Evolutionary conservation across 139 green algal genomes (phyloP), one percentile per base, ranked within the genome.

Genomic region (Chlamydomonas applanata): DNA sequence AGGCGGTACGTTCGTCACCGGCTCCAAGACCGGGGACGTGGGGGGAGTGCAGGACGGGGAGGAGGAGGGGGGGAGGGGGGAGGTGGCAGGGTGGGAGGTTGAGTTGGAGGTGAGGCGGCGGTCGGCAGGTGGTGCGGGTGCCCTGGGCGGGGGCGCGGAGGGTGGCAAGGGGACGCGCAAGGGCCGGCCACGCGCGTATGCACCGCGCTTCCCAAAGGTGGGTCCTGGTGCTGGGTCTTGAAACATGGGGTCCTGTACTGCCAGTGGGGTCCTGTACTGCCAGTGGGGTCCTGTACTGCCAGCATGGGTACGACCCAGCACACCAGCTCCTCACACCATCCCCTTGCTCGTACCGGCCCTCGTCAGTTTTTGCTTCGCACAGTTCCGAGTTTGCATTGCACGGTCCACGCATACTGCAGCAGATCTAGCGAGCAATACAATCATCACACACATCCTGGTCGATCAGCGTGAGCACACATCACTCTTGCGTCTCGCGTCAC

Each of bases 151-250:
- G 7, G 11, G 40, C 40, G 40, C 7, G 7, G 40, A 19, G 40
- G 40, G 11, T 7, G 40, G 7, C 40, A 49, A 49, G 40, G 40
- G 40, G n/a, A n/a, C n/a, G 77, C 64, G 27, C 29, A 25, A 52
- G 11, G 56, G 45, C 57, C 63, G 78, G 63, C 83, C 86, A 0
- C 75, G 88, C 9, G 89, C 88, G 19, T 95, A 93, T 69, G 86
- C 90, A 4, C 93, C 93, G 0, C 83, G 83, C 25, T 97, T 96
- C 67, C 90, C 91, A 53, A 97, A 97, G 89, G 89, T 85, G 34
- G 19, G 79, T 29, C 35, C 34, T 30, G 19, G 7, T 29, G 34
- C 35, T 71, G 63, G 32, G 61, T 14, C 13, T 11, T 11, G 11
- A 46, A 11, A 27, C 29, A 13, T 64, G 20, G 17, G 56, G 7